phyloP scores from a whole-genome alignment of 2,329 filamentous ascomycete genomes.

The Diatrype stigma region DNA sequence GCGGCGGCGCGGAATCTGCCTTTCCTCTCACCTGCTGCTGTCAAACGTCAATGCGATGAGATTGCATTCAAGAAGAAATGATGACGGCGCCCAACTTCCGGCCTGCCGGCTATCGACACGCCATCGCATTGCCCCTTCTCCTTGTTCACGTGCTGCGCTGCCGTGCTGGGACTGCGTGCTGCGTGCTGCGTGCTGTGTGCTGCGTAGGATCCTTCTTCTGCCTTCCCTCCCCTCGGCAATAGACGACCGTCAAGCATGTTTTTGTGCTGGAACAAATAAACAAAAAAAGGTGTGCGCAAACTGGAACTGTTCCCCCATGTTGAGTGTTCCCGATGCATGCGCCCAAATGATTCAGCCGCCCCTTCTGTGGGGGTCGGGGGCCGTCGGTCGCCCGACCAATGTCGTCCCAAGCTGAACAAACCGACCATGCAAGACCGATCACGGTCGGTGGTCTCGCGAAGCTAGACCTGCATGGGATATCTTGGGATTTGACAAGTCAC shows the following conservation, averaged over 20 bases:
- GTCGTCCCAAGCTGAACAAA: background rate
- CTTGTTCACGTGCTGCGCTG: background rate
- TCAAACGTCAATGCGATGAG: conserved; percentile 8
- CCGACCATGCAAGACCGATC: background rate
- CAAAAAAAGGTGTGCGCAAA: too few species aligned
- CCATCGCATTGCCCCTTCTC: conserved; percentile 12
- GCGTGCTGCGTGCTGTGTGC: too few species aligned
- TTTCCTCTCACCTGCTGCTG: conserved; percentile 7
- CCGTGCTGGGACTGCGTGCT: too few species aligned
- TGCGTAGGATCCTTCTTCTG: background rate
- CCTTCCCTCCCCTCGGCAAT: background rate
- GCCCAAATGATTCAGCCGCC: background rate
- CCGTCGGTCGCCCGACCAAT: too few species aligned
- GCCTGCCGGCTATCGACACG: conserved; percentile 17
- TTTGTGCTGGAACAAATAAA: background rate
- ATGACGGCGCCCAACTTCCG: conserved; percentile 3
- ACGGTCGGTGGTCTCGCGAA: background rate
- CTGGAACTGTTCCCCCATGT: too few species aligned
- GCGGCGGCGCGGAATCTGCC: conserved; percentile 18
- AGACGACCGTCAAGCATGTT: background rate
- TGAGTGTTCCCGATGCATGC: too few species aligned
- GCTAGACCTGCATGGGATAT: background rate
- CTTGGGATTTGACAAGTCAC: background rate
- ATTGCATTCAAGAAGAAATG: conserved; percentile 10
- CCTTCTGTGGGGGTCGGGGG: background rate